phyloP scores from a whole-genome alignment of 139 green algal species.

The Desmodesmus armatus region DNA sequence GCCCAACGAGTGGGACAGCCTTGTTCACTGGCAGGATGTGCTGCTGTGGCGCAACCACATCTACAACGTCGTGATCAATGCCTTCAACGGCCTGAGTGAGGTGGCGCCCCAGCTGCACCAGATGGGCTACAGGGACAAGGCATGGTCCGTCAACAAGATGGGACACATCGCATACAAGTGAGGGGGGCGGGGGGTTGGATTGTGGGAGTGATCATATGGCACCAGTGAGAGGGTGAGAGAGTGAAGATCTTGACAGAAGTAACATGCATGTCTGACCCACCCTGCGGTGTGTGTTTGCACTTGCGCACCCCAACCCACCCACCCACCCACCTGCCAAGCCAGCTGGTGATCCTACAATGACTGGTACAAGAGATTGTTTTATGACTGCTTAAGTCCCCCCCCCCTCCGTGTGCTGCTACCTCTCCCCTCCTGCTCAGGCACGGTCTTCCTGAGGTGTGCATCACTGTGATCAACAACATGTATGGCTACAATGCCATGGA shows the following conservation, averaged over 20 bases:
- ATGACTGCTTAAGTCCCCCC: neutral
- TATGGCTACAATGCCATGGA: constrained; percentile 99
- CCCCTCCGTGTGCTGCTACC: neutral
- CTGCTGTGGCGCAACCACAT: constrained; percentile 97
- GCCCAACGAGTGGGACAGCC: constrained; percentile 95
- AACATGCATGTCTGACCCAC: too few species aligned
- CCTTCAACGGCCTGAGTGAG: constrained; percentile 73
- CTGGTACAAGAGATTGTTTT: neutral
- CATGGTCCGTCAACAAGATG: constrained; percentile 96
- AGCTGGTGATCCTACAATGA: neutral
- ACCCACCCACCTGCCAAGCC: too few species aligned
- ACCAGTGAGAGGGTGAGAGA: too few species aligned
- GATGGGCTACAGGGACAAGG: constrained; percentile 87
- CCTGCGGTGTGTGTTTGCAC: too few species aligned
- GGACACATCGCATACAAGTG: constrained; percentile 87
- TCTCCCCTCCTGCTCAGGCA: constrained; percentile 28
- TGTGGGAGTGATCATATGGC: too few species aligned
- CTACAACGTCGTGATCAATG: constrained; percentile 95
- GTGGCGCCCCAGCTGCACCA: constrained; percentile 71
- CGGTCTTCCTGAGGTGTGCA: constrained; percentile 64
- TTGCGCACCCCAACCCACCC: too few species aligned
- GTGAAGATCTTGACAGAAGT: too few species aligned
- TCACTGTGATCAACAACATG: constrained; percentile 89
- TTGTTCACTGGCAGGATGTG: constrained; percentile 92
- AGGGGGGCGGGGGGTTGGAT: constrained; percentile 43